Evolutionary conservation across 2,329 filamentous ascomycete genomes (phyloP), one percentile per base, ranked within the genome.

Genomic region (Fusarium begoniae): DNA sequence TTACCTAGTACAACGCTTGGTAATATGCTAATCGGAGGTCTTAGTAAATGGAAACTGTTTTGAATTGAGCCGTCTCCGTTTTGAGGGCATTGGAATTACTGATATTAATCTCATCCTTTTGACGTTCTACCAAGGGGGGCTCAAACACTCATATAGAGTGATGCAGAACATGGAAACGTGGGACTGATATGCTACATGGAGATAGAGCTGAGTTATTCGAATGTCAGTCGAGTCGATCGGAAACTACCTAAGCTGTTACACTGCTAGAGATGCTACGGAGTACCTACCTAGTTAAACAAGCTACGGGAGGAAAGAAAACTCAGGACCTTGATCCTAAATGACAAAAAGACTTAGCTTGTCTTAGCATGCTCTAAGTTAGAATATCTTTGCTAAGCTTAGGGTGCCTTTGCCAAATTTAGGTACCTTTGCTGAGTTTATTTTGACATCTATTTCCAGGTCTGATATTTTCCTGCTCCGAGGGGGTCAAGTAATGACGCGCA

Each of bases 1-100:
- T 35, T 35, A 35, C 32, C 15, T 35, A 14, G 28, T 40, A n/a
- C 24, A 37, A 4, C 32, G 35, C 22, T 54, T 48, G 40, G 37
- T 68, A 62, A 68, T 30, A 40, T 20, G n/a, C 13, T 26, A 8
- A 45, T 14, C 64, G 66, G 65, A 26, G 28, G 20, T 41, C 6
- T 69, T 69, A 51, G 20, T 69, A 55, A 69, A 28, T 38, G 14
- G 12, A 32, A 55, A 24, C 24, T 12, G 22, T 6, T 24, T 24
- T 32, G 11, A 26, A 37, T 30, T 26, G 35, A 20, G n/a, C 22
- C 20, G 14, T 10, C 37, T 40, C 32, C 35, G 6, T 45, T 13
- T 8, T 18, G 8, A 30, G 20, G 8, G 22, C 48, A 63, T 51
- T 41, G 14, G 26, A 56, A 69, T 69, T 69, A 69, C 64, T 69